These are phyloP conservation scores for Ceratocystis eucalypticola DNA, from an alignment of 2,329 filamentous ascomycete species.

Conservation along the genomic window DNA sequence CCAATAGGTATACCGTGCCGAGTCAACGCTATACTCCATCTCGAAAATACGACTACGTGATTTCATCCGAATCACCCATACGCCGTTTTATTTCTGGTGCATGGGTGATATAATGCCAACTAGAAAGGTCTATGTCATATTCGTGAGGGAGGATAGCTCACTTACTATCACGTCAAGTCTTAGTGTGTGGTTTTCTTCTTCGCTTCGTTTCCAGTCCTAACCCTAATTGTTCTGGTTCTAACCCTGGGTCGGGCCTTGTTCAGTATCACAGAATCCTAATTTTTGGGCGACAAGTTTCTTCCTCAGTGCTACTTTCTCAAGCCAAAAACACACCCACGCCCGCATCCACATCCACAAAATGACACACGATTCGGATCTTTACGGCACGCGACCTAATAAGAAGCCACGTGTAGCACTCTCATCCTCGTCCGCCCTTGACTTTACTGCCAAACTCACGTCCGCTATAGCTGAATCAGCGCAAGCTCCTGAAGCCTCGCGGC, in stretches of 20 bases:
- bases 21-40: too few relatives aligned
- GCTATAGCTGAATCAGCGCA: conserved; percentile 50
- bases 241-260: background rate
- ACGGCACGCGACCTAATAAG: conserved; percentile 61
- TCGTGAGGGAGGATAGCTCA: too few relatives aligned
- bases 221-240: background rate
- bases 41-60: too few relatives aligned
- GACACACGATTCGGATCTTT: conserved; percentile 57
- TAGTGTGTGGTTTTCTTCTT: too few relatives aligned
- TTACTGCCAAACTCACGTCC: conserved; percentile 74
- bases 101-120: too few relatives aligned
- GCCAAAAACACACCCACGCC: background rate
- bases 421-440: conserved; percentile 62
- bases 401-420: conserved; percentile 55
- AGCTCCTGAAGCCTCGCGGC: conserved; percentile 23
- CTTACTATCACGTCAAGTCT: too few relatives aligned
- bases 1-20: too few relatives aligned
- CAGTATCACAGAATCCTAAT: background rate
- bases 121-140: too few relatives aligned
- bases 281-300: background rate
- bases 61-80: too few relatives aligned
- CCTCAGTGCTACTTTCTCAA: background rate
- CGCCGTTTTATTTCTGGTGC: too few relatives aligned
- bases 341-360: conserved; percentile 26
- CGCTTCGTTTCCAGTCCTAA: background rate